Percentiles rank a stretch among this genome's conserved stretches.
Evolutionary conservation across 768 basidiomycete genomes (phyloP).

Genomic region (Lyophyllum shimeji): DNA sequence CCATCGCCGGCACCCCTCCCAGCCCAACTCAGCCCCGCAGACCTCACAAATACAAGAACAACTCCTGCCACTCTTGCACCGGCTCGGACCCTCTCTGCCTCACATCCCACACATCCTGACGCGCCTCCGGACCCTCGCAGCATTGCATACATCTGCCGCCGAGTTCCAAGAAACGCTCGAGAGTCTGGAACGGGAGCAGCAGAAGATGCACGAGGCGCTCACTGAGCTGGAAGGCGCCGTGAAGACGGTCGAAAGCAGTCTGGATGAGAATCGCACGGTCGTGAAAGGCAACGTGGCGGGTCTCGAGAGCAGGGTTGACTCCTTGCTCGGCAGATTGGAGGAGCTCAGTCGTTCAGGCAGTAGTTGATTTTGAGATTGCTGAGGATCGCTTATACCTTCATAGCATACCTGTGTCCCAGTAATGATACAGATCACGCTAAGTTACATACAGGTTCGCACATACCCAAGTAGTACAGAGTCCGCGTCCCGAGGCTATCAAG

Average conservation of each 20-base stretch:
- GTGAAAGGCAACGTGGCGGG: constrained; percentile 74
- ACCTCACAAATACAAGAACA: constrained; percentile 48
- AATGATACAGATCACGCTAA: constrained; percentile 12
- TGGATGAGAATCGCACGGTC: constrained; percentile 69
- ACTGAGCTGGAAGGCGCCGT: constrained; percentile 71
- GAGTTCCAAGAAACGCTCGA: constrained; percentile 71
- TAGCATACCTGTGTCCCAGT: background rate
- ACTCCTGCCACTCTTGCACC: constrained; percentile 64
- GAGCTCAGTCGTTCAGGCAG: constrained; percentile 27
- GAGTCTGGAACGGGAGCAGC: constrained; percentile 72
- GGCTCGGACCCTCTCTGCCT: constrained; percentile 70
- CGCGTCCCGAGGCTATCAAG: constrained; percentile 13
- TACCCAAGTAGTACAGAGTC: background rate
- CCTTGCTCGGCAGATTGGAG: constrained; percentile 41
- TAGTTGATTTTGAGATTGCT: background rate
- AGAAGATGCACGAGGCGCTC: constrained; percentile 58
- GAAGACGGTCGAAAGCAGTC: constrained; percentile 67
- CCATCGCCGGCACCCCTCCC: constrained; percentile 45
- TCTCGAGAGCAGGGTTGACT: constrained; percentile 54
- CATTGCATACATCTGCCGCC: constrained; percentile 79
- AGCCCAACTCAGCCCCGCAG: constrained; percentile 30
- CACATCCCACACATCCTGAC: constrained; percentile 90
- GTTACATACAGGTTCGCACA: constrained; percentile 1
- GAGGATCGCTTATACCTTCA: background rate
- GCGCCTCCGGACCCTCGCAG: constrained; percentile 80